phyloP scores from a whole-genome alignment of 257 asterid species.

The Anisodus acutangulus region DNA sequence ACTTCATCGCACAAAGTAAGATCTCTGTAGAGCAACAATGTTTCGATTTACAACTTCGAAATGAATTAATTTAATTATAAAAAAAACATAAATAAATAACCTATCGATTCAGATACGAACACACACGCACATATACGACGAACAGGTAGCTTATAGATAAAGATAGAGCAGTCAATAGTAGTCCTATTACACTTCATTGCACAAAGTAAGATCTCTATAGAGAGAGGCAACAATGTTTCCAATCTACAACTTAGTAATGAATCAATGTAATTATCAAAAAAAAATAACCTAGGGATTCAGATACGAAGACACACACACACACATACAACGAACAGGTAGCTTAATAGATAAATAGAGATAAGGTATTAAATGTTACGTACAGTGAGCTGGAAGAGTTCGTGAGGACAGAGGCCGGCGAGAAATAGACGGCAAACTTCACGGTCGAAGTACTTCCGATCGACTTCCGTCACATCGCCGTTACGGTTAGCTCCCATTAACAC shows the following conservation, averaged over 20 bases:
- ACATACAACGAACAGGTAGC: not conserved
- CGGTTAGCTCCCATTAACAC: slow-evolving; percentile 94
- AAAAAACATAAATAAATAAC: not conserved
- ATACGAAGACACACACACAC: no score
- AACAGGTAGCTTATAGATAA: not conserved
- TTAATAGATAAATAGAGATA: not conserved
- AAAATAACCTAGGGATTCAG: not conserved
- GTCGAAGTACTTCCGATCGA: slow-evolving; percentile 83
- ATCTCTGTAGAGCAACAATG: not conserved
- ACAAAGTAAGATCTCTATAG: not conserved
- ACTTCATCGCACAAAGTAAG: not conserved
- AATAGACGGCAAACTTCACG: slow-evolving; percentile 94
- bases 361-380: slow-evolving; percentile 42
- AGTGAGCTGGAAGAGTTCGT: slow-evolving; percentile 91
- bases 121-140: not conserved
- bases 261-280: no score
- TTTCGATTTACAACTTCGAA: not conserved
- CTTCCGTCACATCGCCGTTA: slow-evolving; percentile 81
- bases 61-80: no score
- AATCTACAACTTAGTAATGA: no score
- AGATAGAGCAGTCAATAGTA: not conserved
- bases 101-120: not conserved
- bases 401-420: slow-evolving; percentile 94
- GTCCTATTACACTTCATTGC: not conserved
- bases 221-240: not conserved